These are phyloP conservation scores for Hanseniaspora jakobsenii DNA, from an alignment of 805 yeast species.

Conservation along the genomic window DNA sequence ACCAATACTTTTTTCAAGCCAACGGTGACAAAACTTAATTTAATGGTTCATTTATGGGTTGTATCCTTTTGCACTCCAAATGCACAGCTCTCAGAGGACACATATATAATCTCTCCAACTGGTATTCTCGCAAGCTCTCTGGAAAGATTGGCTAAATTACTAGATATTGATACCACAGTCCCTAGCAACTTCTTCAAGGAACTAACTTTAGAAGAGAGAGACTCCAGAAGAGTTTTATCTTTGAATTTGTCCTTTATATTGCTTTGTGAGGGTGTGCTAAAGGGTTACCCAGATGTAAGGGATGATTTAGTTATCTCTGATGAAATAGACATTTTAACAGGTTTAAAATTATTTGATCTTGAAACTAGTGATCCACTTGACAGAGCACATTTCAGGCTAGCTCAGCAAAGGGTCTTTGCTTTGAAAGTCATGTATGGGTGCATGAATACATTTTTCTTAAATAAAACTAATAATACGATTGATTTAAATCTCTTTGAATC, in stretches of 20 bases:
- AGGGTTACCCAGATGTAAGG: slow-evolving; percentile 3
- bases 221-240: slow-evolving; percentile 14
- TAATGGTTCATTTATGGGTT: slow-evolving; percentile 27
- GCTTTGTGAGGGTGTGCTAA: slow-evolving; percentile 10
- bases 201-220: background rate
- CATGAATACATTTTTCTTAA: background rate
- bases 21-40: slow-evolving; percentile 23
- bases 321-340: no score
- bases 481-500: background rate
- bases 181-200: slow-evolving; percentile 20
- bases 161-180: slow-evolving; percentile 28
- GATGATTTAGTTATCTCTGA: background rate
- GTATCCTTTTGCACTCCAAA: slow-evolving; percentile 28
- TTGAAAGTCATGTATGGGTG: background rate
- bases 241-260: background rate
- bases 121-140: slow-evolving; percentile 26
- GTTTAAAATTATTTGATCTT: background rate
- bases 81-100: slow-evolving; percentile 23
- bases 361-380: background rate
- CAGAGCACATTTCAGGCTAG: background rate
- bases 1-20: slow-evolving; percentile 27
- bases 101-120: slow-evolving; percentile 27
- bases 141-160: slow-evolving; percentile 25
- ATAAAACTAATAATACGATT: background rate
- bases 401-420: background rate